phyloP scores from a whole-genome alignment of 441 rosid genomes.

The Arabidopsis hybrid region DNA sequence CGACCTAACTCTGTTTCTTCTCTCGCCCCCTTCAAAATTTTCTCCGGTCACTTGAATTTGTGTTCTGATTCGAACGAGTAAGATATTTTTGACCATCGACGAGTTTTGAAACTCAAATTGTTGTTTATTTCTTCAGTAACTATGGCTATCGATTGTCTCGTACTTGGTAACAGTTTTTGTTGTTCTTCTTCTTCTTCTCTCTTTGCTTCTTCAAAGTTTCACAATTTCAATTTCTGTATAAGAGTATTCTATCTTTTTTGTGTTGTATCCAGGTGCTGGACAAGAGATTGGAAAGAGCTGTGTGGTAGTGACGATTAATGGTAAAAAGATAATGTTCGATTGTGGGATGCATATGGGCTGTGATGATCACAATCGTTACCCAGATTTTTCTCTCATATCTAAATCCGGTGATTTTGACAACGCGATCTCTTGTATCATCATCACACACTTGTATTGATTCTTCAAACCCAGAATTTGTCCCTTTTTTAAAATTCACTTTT shows the following conservation, averaged over 20 bases:
- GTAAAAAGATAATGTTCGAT: conserved; percentile 91
- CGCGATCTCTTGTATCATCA: conserved; percentile 70
- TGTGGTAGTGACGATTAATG: conserved; percentile 80
- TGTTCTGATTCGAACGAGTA: not conserved
- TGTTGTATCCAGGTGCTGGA: conserved; percentile 71
- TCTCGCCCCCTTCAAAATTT: not conserved
- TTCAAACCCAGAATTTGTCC: not conserved
- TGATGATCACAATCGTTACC: conserved; percentile 80
- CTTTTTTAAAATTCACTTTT: not conserved
- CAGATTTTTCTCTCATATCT: conserved; percentile 81
- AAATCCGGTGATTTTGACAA: conserved; percentile 61
- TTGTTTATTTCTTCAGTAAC: not conserved
- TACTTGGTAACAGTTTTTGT: conserved; percentile 55
- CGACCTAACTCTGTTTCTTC: conserved; percentile 11
- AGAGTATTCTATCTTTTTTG: not conserved
- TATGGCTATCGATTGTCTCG: conserved; percentile 75
- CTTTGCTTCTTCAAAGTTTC: not conserved
- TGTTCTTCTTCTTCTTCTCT: not conserved
- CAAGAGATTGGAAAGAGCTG: conserved; percentile 99
- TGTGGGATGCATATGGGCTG: conserved; percentile 99
- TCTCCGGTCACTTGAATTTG: conserved; percentile 8
- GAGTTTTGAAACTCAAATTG: not conserved
- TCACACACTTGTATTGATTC: conserved; percentile 82
- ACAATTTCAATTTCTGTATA: too few relatives aligned
- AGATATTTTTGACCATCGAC: not conserved